A percentile compares a stretch with the other conserved stretches of the same genome.
phyloP scores from a whole-genome alignment of 1,284 basidiomycete genomes.

The Takashimella tepidaria region DNA sequence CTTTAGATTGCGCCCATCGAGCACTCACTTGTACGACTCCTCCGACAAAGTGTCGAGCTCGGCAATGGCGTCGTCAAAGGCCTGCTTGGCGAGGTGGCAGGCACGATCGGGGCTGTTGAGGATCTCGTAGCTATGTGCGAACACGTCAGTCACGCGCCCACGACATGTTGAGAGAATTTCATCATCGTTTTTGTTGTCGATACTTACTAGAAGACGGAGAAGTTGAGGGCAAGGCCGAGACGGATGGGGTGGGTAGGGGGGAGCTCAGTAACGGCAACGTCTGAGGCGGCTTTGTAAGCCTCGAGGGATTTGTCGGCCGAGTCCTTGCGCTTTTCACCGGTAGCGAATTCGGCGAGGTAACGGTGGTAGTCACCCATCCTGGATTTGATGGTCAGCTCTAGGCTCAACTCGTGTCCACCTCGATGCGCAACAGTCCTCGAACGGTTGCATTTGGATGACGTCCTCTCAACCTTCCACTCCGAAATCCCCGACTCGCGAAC shows the following conservation, averaged over 20 bases:
- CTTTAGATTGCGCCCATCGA: too few species aligned
- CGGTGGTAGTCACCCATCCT: constrained; percentile 99
- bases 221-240: constrained; percentile 97
- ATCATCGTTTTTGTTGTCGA: not conserved
- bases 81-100: constrained; percentile 99
- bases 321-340: constrained; percentile 97
- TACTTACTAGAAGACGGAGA: constrained; percentile 88
- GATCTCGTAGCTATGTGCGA: constrained; percentile 76
- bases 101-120: constrained; percentile 96
- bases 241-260: constrained; percentile 99
- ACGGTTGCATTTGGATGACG: too few species aligned
- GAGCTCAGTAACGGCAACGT: constrained; percentile 95
- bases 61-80: constrained; percentile 98
- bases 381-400: not conserved
- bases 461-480: too few species aligned
- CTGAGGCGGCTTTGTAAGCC: constrained; percentile 98
- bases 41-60: constrained; percentile 99
- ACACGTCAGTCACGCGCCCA: too few species aligned
- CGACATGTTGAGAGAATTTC: too few species aligned
- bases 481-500: too few species aligned
- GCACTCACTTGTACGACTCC: constrained; percentile 86
- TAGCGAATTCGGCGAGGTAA: constrained; percentile 99
- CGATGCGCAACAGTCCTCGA: too few species aligned
- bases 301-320: constrained; percentile 97
- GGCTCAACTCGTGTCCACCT: constrained; percentile 12